phyloP scores from a whole-genome alignment of 2,329 filamentous ascomycete species.

The Macrophomina tecta region DNA sequence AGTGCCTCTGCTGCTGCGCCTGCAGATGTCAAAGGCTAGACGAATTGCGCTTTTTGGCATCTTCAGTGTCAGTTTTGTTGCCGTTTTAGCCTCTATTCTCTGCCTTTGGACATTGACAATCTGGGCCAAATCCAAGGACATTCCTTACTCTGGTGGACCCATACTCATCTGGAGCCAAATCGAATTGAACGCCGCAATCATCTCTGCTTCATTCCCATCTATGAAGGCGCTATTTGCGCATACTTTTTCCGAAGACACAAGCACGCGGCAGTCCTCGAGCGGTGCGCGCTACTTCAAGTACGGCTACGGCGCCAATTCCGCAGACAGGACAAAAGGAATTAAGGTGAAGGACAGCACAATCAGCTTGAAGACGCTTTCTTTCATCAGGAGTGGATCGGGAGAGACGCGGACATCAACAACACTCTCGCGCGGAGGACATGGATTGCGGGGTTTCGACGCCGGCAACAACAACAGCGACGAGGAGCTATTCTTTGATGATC shows the following conservation, averaged over 20 bases:
- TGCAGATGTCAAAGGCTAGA: conserved; percentile 56
- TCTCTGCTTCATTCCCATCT: conserved; percentile 53
- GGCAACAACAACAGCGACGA: conserved; percentile 9
- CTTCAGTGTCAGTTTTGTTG: conserved; percentile 44
- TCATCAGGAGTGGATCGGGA: not conserved
- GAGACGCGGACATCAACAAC: conserved; percentile 5
- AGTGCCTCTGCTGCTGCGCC: conserved; percentile 52
- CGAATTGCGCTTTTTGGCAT: conserved; percentile 57
- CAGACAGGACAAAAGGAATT: not conserved
- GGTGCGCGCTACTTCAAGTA: conserved; percentile 20
- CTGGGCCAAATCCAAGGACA: conserved; percentile 38
- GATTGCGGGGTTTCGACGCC: not conserved
- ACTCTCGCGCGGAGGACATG: not conserved
- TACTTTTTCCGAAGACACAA: conserved; percentile 7
- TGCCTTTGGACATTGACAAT: conserved; percentile 46
- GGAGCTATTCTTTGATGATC: conserved; percentile 22
- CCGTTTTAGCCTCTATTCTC: conserved; percentile 43
- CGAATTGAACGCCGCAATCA: conserved; percentile 55
- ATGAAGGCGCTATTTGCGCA: conserved; percentile 48
- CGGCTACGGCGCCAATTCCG: conserved; percentile 19
- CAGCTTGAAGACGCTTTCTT: conserved; percentile 14
- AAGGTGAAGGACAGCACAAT: conserved; percentile 16
- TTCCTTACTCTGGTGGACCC: conserved; percentile 38
- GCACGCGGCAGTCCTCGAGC: not conserved
- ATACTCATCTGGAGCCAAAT: conserved; percentile 54